phyloP scores from a whole-genome alignment of 176 grass and related monocot species.

The Lolium rigidum region DNA sequence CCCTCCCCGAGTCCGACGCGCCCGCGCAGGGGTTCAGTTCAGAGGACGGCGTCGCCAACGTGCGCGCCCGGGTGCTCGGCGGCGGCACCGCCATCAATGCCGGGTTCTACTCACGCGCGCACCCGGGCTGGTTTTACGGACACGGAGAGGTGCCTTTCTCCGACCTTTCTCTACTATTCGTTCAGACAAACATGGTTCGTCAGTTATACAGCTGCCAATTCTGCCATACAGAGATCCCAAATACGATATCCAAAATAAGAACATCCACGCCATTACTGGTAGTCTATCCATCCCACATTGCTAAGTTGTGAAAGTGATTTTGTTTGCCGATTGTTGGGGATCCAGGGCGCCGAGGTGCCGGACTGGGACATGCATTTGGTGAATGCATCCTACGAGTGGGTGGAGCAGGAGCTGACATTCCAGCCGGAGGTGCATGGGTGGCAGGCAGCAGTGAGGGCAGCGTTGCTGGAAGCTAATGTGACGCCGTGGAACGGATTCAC shows the following conservation, averaged over 20 bases:
- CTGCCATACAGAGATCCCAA: not conserved
- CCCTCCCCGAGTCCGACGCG: constrained; percentile 47
- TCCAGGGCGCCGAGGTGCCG: constrained; percentile 15
- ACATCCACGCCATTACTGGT: not conserved
- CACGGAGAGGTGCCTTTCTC: constrained; percentile 18
- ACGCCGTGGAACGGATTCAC: constrained; percentile 87
- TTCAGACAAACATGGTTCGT: too few relatives aligned
- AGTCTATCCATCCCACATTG: not conserved
- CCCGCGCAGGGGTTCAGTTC: constrained; percentile 58
- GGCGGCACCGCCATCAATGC: constrained; percentile 71
- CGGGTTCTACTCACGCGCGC: constrained; percentile 87
- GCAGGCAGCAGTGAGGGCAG: constrained; percentile 69
- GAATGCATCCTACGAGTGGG: constrained; percentile 83
- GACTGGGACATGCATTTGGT: constrained; percentile 71
- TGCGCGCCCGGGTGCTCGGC: constrained; percentile 64
- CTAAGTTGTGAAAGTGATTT: not conserved
- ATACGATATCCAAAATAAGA: not conserved
- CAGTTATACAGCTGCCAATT: too few relatives aligned
- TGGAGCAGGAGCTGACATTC: constrained; percentile 66
- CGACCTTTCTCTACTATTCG: not conserved
- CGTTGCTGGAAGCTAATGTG: constrained; percentile 72
- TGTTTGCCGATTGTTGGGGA: not conserved
- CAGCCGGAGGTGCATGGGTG: constrained; percentile 62
- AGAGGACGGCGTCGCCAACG: constrained; percentile 71
- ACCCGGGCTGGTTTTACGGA: constrained; percentile 55